These are phyloP conservation scores for Talaromyces thailandensis DNA, from an alignment of 495 filamentous ascomycete genomes.

Conservation along the genomic window DNA sequence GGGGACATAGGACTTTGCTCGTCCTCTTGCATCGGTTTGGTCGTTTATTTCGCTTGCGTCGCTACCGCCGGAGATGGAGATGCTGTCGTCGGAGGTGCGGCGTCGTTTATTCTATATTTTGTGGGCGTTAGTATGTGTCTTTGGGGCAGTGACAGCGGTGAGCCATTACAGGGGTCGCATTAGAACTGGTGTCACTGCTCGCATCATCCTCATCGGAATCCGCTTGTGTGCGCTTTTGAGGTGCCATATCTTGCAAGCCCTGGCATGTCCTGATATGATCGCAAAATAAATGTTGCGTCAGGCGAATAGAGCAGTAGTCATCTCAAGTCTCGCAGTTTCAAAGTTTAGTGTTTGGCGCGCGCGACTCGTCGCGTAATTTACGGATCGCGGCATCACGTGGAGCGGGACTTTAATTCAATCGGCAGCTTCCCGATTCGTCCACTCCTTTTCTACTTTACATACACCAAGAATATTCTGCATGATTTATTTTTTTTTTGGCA, in stretches of 20 bases:
- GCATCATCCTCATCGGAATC: slow-evolving; percentile 35
- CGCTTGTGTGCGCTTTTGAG: slow-evolving; percentile 40
- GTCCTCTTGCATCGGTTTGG: slow-evolving; percentile 11
- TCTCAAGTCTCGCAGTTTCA: not conserved
- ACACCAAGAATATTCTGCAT: not conserved
- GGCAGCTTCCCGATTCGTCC: not conserved
- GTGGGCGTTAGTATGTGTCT: not conserved
- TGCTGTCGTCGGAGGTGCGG: slow-evolving; percentile 19
- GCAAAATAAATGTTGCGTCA: not conserved
- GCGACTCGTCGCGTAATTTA: not conserved
- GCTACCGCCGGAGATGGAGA: slow-evolving; percentile 15
- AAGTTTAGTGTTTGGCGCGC: not conserved
- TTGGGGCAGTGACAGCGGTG: not conserved
- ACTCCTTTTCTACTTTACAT: not conserved
- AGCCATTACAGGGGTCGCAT: not conserved
- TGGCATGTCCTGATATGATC: not conserved
- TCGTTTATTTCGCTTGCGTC: slow-evolving; percentile 15
- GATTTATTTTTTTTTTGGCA: not conserved
- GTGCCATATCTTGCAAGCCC: slow-evolving; percentile 19
- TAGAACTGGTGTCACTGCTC: not conserved
- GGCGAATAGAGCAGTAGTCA: not conserved
- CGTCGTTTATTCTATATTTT: slow-evolving; percentile 26
- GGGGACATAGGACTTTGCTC: not conserved
- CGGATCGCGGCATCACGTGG: slow-evolving; percentile 3
- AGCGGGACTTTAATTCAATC: not conserved